These are phyloP conservation scores for Cyberlindnera mrakii DNA, from an alignment of 805 yeast species.

Conservation along the genomic window DNA sequence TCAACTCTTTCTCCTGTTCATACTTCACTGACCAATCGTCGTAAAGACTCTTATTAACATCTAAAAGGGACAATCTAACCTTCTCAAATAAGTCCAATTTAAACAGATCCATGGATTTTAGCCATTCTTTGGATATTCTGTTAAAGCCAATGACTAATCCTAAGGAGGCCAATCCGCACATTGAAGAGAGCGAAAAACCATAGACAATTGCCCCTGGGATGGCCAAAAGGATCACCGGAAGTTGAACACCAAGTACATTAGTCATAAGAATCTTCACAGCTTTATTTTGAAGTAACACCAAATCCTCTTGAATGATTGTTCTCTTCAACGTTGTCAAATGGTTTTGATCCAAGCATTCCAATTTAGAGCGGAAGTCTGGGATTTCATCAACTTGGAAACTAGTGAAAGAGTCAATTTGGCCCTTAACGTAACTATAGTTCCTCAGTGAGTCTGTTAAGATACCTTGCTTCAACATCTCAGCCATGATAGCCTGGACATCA, in stretches of 20 bases:
- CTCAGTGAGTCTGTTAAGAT: constrained; percentile 22
- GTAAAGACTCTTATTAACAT: constrained; percentile 15
- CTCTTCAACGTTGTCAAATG: constrained; percentile 16
- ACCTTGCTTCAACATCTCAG: constrained; percentile 22
- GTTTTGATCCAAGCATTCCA: constrained; percentile 11
- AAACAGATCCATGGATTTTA: constrained; percentile 18
- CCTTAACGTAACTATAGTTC: constrained; percentile 27
- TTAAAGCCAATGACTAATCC: constrained; percentile 28
- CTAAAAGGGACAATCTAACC: constrained; percentile 16
- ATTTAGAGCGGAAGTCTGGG: constrained; percentile 2
- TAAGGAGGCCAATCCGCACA: constrained; percentile 26
- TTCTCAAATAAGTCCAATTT: constrained; percentile 21
- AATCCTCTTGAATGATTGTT: constrained; percentile 15
- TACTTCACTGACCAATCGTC: constrained; percentile 19
- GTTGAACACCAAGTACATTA: constrained; percentile 26
- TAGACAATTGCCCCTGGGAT: constrained; percentile 24
- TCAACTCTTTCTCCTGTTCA: constrained; percentile 11
- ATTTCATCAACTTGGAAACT: constrained; percentile 12
- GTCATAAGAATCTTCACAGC: constrained; percentile 21
- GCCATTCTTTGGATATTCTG: constrained; percentile 27
- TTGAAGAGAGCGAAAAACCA: constrained; percentile 26
- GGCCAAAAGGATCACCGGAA: constrained; percentile 25
- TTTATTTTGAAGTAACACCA: constrained; percentile 20
- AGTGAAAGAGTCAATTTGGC: constrained; percentile 24
- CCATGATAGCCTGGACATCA: constrained; percentile 22